Evolutionary conservation across 2,329 filamentous ascomycete genomes (phyloP).

Genomic region (Diaporthe helianthi): DNA sequence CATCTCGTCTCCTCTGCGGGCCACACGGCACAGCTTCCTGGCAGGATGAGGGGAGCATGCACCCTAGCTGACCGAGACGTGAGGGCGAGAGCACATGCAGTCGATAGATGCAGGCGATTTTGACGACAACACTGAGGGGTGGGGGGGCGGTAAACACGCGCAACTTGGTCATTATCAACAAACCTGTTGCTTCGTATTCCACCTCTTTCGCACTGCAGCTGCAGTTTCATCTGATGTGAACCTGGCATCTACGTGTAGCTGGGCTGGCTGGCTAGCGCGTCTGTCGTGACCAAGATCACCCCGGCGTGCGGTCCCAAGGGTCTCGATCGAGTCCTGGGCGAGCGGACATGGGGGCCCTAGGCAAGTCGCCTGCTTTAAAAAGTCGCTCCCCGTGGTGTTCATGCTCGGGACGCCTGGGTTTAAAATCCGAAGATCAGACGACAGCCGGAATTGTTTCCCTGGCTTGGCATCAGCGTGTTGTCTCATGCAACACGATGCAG

Average conservation of each 20-base stretch:
- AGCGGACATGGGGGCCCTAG: constrained; percentile 11
- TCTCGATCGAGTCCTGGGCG: not conserved
- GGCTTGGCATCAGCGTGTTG: not conserved
- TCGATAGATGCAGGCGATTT: constrained; percentile 18
- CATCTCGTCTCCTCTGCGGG: not conserved
- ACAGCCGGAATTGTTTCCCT: constrained; percentile 6
- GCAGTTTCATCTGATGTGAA: constrained; percentile 18
- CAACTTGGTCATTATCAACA: not conserved
- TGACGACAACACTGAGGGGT: not conserved
- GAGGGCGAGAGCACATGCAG: constrained; percentile 17
- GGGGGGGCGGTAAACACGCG: not conserved
- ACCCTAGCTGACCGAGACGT: constrained; percentile 4
- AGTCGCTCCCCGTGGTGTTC: constrained; percentile 5
- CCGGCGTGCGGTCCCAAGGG: constrained; percentile 5
- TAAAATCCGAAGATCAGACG: constrained; percentile 24
- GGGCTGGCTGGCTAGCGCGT: constrained; percentile 27
- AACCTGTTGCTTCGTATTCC: constrained; percentile 15
- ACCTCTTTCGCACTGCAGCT: constrained; percentile 14
- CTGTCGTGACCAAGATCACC: constrained; percentile 15
- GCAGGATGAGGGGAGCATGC: constrained; percentile 15
- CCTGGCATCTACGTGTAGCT: too few species aligned
- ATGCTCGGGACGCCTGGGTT: constrained; percentile 20
- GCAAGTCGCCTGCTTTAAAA: not conserved
- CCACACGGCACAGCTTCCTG: not conserved
- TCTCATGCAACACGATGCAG: constrained; percentile 1